Evolutionary conservation across 2,329 filamentous ascomycete species (phyloP).

Genomic region (Diplodia mutila): DNA sequence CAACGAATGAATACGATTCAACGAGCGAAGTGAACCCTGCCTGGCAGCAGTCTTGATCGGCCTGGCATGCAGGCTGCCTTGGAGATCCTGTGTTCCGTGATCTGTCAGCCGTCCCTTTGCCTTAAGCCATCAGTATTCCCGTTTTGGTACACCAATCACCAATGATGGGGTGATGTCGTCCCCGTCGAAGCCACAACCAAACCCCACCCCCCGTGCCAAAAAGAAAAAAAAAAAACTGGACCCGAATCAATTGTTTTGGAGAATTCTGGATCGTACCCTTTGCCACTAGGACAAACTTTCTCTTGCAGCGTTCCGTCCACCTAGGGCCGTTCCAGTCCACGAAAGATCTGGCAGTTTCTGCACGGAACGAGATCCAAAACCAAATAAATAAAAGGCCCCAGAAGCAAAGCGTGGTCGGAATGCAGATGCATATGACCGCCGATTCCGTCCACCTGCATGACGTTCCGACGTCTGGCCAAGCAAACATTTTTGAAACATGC

Average conservation of each 20-base stretch:
- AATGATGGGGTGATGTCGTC: not conserved
- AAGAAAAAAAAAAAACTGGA: no score
- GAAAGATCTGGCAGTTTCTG: not conserved
- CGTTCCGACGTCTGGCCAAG: slow-evolving; percentile 14
- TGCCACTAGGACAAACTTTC: not conserved
- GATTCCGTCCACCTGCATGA: slow-evolving; percentile 3
- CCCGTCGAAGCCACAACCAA: not conserved
- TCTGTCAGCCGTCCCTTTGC: not conserved
- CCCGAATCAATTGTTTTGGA: no score
- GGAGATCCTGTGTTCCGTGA: not conserved
- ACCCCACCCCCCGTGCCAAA: no score
- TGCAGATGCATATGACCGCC: not conserved
- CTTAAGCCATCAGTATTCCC: not conserved
- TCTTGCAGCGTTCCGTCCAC: not conserved
- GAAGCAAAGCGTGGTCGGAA: not conserved
- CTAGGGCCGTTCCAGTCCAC: not conserved
- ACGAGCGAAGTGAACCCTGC: not conserved
- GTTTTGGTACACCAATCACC: not conserved
- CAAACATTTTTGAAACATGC: slow-evolving; percentile 21
- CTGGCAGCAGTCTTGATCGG: not conserved
- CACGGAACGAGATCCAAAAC: not conserved
- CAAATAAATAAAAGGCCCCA: not conserved
- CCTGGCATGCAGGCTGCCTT: not conserved
- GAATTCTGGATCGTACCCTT: not conserved
- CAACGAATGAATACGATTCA: not conserved